Evolutionary conservation across 768 basidiomycete genomes (phyloP).

Genomic region (Agaricus sinodeliciosus): DNA sequence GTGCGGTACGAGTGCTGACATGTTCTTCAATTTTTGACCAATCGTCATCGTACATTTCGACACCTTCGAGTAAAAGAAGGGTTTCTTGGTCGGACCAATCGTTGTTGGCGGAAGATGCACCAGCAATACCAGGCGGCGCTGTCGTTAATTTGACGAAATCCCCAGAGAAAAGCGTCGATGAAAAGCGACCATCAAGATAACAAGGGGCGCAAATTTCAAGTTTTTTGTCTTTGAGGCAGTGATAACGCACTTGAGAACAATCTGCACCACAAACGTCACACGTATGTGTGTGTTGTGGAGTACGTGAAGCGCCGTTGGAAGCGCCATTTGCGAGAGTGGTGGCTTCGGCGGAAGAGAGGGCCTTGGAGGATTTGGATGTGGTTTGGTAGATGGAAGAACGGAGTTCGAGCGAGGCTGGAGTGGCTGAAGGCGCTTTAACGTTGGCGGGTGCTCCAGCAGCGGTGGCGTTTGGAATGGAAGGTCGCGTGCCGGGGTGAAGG

Average conservation of each 20-base stretch:
- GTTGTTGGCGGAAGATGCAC: constrained; percentile 37
- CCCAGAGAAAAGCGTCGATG: constrained; percentile 91
- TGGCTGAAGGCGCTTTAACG: constrained; percentile 23
- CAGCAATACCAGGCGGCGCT: constrained; percentile 30
- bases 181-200: constrained; percentile 96
- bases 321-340: constrained; percentile 50
- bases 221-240: constrained; percentile 88
- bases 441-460: constrained; percentile 34
- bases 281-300: constrained; percentile 46
- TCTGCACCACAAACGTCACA: constrained; percentile 97
- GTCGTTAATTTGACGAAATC: constrained; percentile 87
- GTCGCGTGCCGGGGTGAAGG: constrained; percentile 75
- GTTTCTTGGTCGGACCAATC: constrained; percentile 93
- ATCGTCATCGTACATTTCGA: constrained; percentile 98
- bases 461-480: constrained; percentile 41
- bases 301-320: constrained; percentile 43
- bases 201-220: constrained; percentile 88
- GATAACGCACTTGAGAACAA: constrained; percentile 84
- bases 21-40: constrained; percentile 93
- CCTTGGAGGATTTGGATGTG: constrained; percentile 74
- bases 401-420: constrained; percentile 78
- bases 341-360: constrained; percentile 65
- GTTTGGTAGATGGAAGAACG: constrained; percentile 86
- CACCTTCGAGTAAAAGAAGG: constrained; percentile 83
- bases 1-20: constrained; percentile 84